These are phyloP conservation scores for Chimonanthus salicifolius DNA, from an alignment of 164 flowering plant genomes.

Conservation along the genomic window DNA sequence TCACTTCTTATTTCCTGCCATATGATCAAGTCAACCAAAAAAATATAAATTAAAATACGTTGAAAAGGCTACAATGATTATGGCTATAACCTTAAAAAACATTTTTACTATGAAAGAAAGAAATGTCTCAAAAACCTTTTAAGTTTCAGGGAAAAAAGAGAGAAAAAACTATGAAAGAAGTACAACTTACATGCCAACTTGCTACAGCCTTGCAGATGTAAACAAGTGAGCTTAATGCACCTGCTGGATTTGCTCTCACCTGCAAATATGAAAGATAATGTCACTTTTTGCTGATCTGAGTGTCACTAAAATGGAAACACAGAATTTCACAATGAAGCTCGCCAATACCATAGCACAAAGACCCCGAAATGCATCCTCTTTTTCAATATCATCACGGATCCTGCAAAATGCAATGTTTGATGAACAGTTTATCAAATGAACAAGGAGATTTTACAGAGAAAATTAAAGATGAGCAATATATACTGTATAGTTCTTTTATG, in stretches of 20 bases:
- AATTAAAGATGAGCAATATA: not conserved
- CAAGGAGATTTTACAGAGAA: not conserved
- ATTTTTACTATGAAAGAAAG: too few species aligned
- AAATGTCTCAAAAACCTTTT: too few species aligned
- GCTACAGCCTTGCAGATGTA: conserved; percentile 90
- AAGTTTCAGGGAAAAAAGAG: too few species aligned
- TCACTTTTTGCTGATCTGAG: not conserved
- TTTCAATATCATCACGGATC: conserved; percentile 97
- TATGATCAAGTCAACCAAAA: not conserved
- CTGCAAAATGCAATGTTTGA: conserved; percentile 36
- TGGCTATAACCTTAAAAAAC: too few species aligned
- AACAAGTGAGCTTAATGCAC: conserved; percentile 79
- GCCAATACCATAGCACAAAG: conserved; percentile 85
- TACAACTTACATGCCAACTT: conserved; percentile 89
- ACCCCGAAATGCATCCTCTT: conserved; percentile 97
- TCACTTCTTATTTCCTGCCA: conserved; percentile 89
- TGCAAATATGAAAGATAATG: conserved; percentile 20
- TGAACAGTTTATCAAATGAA: not conserved
- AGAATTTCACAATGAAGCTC: not conserved
- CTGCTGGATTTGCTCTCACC: conserved; percentile 91
- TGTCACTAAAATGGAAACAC: not conserved
- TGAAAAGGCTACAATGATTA: too few species aligned
- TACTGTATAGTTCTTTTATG: too few species aligned
- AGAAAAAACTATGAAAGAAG: not conserved
- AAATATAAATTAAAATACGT: conserved; percentile 1